phyloP scores from a whole-genome alignment of 73 alveolate species.

The Symbiodinium pilosum region DNA sequence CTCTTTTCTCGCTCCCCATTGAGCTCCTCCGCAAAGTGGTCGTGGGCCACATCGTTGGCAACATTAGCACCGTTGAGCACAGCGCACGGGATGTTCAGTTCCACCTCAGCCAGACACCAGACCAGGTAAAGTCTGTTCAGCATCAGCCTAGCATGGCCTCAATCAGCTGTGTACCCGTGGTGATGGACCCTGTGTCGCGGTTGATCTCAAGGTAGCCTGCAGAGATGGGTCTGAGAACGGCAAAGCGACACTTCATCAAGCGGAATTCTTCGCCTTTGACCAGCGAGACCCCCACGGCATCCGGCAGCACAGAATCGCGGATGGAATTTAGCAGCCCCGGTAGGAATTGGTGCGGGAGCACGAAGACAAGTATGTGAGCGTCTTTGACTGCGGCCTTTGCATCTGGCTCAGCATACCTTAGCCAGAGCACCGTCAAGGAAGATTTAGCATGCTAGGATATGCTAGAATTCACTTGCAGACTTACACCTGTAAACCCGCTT shows the following conservation, averaged over 20 bases:
- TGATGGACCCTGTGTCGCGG: conserved; percentile 14
- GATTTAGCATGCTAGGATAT: no score
- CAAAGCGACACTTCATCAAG: no score
- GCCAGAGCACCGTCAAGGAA: no score
- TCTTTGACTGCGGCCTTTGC: conserved; percentile 27
- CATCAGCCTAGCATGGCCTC: no score
- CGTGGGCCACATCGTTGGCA: conserved; percentile 88
- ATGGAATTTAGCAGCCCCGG: conserved; percentile 60
- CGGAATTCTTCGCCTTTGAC: conserved; percentile 31
- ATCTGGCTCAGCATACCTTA: conserved; percentile 61
- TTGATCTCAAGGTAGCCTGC: conserved; percentile 73
- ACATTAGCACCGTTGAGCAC: conserved; percentile 84
- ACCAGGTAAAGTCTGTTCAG: no score
- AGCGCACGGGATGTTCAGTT: conserved; percentile 43
- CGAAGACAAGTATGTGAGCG: conserved; percentile 69
- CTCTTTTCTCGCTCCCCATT: no score
- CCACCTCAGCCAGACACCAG: no score
- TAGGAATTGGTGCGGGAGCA: conserved; percentile 79
- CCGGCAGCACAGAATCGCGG: conserved; percentile 20
- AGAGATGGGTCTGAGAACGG: background rate
- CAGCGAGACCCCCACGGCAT: conserved; percentile 46
- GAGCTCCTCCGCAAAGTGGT: conserved; percentile 57
- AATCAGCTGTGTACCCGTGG: conserved; percentile 47
- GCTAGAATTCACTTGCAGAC: no score
- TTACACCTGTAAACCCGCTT: no score